Evolutionary conservation across 306 rosid genomes (phyloP), one percentile per base, ranked within the genome.

Genomic region (Purshia tridentata): DNA sequence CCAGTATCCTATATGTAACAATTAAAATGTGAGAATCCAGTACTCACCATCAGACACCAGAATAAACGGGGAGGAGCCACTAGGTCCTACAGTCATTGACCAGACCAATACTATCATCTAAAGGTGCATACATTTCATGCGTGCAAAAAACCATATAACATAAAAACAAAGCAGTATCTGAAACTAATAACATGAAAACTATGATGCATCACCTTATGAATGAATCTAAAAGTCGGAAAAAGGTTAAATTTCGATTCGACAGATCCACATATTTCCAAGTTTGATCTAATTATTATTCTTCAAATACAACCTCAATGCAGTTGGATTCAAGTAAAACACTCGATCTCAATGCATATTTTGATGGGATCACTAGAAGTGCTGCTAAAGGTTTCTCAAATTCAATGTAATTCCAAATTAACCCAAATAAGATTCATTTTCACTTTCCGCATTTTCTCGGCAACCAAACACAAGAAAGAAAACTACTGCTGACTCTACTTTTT

Each of bases 1-100:
- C 99, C 53, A 95, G 83, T 74, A 95, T 92, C 88, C 99, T 95
- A 67, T 48, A 69, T 52, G 69, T 6, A 66, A 70, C 76, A 85
- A 65, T 48, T 47, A 77, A 44, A 72, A 53, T 9, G 40, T 76
- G 57, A 85, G 82, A 46, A 63, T 29, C 2, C 35, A 29, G 35
- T 29, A 29, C 35, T 29, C 35, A 29, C 1, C 35, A 29, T 29
- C 35, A 29, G 35, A 29, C 35, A 29, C 35, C 35, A 29, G 35
- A 29, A 29, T 29, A 29, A 29, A 29, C 2, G 35, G 35, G 35
- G 2, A 29, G 35, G 35, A 29, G 35, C 35, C 35, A 29, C 2
- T 29, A 29, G 35, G 35, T 29, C 35, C 35, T 29, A 29, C 35
- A 29, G 1, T 3, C 35, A 29, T 29, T 29, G 35, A 3, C 35